Base-by-base conservation (phyloP, 2,329 filamentous ascomycete genomes). In the Xylaria hypoxylon region DNA sequence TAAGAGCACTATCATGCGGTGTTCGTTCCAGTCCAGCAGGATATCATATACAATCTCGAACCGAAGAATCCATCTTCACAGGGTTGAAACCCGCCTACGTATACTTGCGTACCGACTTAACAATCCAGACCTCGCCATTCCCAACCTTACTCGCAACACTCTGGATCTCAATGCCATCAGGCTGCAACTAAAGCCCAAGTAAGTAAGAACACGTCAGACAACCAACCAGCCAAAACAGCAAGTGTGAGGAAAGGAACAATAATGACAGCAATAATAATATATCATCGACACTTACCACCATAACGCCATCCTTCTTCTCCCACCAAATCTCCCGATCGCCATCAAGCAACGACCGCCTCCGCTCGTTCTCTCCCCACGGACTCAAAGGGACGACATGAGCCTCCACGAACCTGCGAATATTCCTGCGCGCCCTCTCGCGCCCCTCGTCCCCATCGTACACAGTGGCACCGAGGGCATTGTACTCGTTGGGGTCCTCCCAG, bases 111-210 rank as follows among this genome's bases (percentile, higher is more conserved):
- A 85, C 84, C 15, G 79, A 80, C 62, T 84, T 86, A n/a, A 88
- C 76, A 42, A 94, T 86, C 93, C 93, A 96, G 72, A 98, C 85
- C 80, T 98, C 92, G 3, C 96, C 96, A 77, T 98, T 99, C 3
- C 88, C 86, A 19, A 96, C 94, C 67, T 88, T 86, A 71, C 90
- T 90, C 1, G 90, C 90, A 58, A 97, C 84, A 64, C 84, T 89
- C 47, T 89, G 87, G 15, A 98, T 91, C 77, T 94, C 89, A 48
- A 97, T 87, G 70, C 89, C 86, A 5, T 91, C 91, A 0, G 95
- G 96, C 83, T 94, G 90, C 31, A 96, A 86, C 88, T 91, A 68
- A 38, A 40, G 17, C 17, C 8, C 35, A 24, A 55, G 64, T 56
- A 35, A 65, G 38, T 8, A 56, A 26, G 4, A 19, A n/a, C 26